phyloP scores from a whole-genome alignment of 2,329 filamentous ascomycete genomes.

The Ambrosiella cleistominuta region DNA sequence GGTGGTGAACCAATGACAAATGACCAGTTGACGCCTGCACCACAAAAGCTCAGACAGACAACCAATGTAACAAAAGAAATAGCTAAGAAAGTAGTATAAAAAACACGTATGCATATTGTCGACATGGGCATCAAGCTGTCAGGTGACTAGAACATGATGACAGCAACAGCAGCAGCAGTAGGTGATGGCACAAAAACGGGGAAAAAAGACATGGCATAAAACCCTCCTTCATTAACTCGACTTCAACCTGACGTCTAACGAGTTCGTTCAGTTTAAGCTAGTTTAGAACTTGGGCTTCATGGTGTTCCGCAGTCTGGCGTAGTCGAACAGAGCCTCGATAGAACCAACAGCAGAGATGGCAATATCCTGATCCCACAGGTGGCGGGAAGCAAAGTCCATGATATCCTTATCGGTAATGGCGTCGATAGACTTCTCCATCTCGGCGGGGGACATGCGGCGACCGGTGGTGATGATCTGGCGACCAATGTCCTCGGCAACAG shows the following conservation, averaged over 20 bases:
- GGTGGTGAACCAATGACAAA: conserved; percentile 9
- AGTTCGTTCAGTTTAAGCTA: conserved; percentile 9
- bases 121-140: neutral
- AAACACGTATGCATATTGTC: conserved; percentile 1
- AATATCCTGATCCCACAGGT: conserved; percentile 94
- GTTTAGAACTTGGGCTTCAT: conserved; percentile 63
- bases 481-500: conserved; percentile 94
- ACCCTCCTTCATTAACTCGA: conserved; percentile 12
- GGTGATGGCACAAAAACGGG: conserved; percentile 6
- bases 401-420: conserved; percentile 88
- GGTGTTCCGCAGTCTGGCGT: conserved; percentile 62
- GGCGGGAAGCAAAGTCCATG: conserved; percentile 87
- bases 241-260: conserved; percentile 1
- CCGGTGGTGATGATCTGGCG: conserved; percentile 97
- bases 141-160: conserved; percentile 4
- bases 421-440: conserved; percentile 86
- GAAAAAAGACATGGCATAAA: conserved; percentile 6
- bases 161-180: neutral
- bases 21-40: conserved; percentile 11
- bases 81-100: conserved; percentile 5
- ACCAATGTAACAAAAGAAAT: conserved; percentile 10
- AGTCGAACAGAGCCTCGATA: conserved; percentile 74
- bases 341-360: conserved; percentile 83
- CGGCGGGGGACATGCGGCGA: conserved; percentile 72
- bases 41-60: conserved; percentile 5